Percentiles rank a stretch among this genome's conserved stretches.
phyloP scores from a whole-genome alignment of 163 green algal species.

The Volvox carteri region DNA sequence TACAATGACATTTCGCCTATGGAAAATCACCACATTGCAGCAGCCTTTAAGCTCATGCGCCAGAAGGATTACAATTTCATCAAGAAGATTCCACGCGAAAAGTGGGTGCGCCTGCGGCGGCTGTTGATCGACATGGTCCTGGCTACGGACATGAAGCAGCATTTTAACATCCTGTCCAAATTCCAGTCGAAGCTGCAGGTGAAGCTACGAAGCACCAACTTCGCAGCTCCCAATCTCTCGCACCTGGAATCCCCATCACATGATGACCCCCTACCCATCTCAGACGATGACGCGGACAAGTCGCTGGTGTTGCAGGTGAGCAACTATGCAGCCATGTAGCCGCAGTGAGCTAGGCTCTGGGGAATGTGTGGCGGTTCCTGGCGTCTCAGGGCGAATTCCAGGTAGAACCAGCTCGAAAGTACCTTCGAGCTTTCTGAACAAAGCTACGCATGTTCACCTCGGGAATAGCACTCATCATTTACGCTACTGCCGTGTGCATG shows the following conservation, averaged over 20 bases:
- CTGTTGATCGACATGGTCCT: constrained; percentile 80
- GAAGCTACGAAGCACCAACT: constrained; percentile 61
- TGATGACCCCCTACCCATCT: constrained; percentile 45
- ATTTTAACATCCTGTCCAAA: constrained; percentile 73
- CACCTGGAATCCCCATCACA: constrained; percentile 38
- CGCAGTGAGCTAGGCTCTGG: no score
- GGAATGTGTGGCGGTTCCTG: no score
- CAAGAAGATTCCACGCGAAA: constrained; percentile 57
- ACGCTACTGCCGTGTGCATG: background rate
- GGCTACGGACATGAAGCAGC: constrained; percentile 84
- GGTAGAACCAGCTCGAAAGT: no score
- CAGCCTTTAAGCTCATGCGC: constrained; percentile 64
- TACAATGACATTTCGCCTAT: constrained; percentile 69
- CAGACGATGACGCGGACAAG: constrained; percentile 64
- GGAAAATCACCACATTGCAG: constrained; percentile 69
- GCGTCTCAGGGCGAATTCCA: no score
- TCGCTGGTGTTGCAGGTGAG: constrained; percentile 67
- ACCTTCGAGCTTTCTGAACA: no score
- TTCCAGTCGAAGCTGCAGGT: constrained; percentile 75
- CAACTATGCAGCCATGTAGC: no score
- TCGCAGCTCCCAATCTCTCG: constrained; percentile 26
- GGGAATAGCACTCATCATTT: no score
- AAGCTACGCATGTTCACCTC: no score
- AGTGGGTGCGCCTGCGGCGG: constrained; percentile 66
- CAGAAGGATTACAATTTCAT: constrained; percentile 63